Conservation (phyloP, 495 filamentous ascomycete genomes). For the Aspergillus cavernicola region DNA sequence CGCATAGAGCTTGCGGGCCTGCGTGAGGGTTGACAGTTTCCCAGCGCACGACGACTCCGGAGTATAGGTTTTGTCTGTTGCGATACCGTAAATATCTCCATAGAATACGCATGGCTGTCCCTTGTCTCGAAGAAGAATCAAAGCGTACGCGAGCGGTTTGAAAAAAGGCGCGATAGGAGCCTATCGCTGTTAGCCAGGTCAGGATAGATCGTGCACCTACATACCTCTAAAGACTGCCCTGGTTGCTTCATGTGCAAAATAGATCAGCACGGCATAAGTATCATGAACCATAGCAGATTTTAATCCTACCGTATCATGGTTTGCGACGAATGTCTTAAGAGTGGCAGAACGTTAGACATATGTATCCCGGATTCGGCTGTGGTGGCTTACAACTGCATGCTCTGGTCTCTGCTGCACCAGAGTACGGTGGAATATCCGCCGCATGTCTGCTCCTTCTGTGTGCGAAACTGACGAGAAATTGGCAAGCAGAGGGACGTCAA, state of each 20-base stretch:
- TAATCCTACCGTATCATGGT: conserved; percentile 42
- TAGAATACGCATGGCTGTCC: conserved; percentile 74
- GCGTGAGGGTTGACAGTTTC: conserved; percentile 55
- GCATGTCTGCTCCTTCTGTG: conserved; percentile 52
- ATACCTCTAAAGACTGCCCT: conserved; percentile 53
- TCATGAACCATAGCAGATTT: background rate
- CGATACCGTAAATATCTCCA: conserved; percentile 71
- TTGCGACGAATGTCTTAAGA: conserved; percentile 39
- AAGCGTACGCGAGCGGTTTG: conserved; percentile 56
- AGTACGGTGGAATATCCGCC: conserved; percentile 56
- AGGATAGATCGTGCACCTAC: background rate
- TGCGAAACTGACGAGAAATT: conserved; percentile 58
- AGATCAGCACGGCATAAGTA: background rate
- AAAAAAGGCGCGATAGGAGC: conserved; percentile 52
- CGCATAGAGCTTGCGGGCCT: conserved; percentile 64
- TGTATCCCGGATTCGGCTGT: background rate
- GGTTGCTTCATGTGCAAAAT: conserved; percentile 46
- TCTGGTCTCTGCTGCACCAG: conserved; percentile 55
- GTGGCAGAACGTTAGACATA: background rate
- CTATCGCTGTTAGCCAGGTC: conserved; percentile 21
- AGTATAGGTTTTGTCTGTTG: conserved; percentile 39
- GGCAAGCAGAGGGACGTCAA: conserved; percentile 64
- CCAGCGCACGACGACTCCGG: conserved; percentile 57
- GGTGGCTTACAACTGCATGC: conserved; percentile 56
- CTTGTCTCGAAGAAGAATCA: conserved; percentile 61